phyloP scores from a whole-genome alignment of 345 rosid genomes.

The Euphorbia pulcherrima region DNA sequence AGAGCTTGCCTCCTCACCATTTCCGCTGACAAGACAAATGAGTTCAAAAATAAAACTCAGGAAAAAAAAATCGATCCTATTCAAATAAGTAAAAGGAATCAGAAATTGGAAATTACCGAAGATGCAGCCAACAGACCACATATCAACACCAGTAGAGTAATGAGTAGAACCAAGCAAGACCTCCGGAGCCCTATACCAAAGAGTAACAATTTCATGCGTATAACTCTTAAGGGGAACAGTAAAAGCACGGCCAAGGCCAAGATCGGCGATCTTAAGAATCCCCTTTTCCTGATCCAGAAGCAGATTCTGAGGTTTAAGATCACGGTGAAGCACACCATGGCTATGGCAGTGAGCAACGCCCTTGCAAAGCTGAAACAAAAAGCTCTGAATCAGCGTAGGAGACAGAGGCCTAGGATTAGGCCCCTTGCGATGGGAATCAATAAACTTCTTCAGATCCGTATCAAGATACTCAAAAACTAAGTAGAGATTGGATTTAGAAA shows the following conservation, averaged over 20 bases:
- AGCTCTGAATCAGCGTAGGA: constrained; percentile 56
- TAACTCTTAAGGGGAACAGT: constrained; percentile 90
- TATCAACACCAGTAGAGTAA: constrained; percentile 83
- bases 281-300: constrained; percentile 80
- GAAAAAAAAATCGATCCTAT: neutral
- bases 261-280: constrained; percentile 79
- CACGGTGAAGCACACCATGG: constrained; percentile 91
- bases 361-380: constrained; percentile 81
- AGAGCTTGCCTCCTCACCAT: constrained; percentile 89
- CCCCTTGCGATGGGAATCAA: constrained; percentile 73
- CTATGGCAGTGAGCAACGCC: constrained; percentile 95
- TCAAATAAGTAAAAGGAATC: neutral
- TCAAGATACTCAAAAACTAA: constrained; percentile 89
- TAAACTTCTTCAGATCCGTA: constrained; percentile 87
- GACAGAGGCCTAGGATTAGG: constrained; percentile 64
- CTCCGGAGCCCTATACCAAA: constrained; percentile 96
- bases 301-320: constrained; percentile 89
- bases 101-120: constrained; percentile 43
- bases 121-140: constrained; percentile 98
- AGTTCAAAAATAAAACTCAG: neutral
- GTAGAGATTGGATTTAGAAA: constrained; percentile 64
- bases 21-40: constrained; percentile 41
- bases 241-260: constrained; percentile 86
- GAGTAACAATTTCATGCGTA: constrained; percentile 91
- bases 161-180: constrained; percentile 81